Base-by-base conservation (phyloP, 345 rosid species). In the Brassica rapa region DNA sequence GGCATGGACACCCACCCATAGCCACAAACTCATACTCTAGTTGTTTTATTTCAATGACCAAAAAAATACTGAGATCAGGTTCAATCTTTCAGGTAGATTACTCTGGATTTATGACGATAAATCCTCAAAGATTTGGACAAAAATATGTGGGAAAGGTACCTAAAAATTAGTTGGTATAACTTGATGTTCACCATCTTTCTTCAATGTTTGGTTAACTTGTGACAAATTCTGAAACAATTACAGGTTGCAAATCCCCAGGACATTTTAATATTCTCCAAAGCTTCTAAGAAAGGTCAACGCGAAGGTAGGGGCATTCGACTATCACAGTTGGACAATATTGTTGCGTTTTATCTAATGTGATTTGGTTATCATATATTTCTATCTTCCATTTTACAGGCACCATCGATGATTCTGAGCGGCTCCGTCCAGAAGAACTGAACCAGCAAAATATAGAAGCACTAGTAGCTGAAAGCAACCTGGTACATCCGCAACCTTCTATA, bases 201-300 rank as follows among this genome's bases (percentile, higher is more conserved):
- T 41, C 35, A 49, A 60, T 51, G 62, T 64, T 32, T 62, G 71
- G 60, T 60, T 63, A 65, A 65, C 65, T 29, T 77, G 73, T 64
- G 68, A 62, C 12, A 41, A 56, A 62, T 5, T 67, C 29, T 71
- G 8, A 30, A 56, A 68, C 55, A 23, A 53, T 81, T 82, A 71
- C 79, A 94, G 98, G 98, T 95, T 73, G 98, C 99, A 49, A 95
- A 95, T 86, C 99, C 99, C 55, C 99, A 95, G 78, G 99, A 95
- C 80, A 95, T 95, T 81, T 88, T 93, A 72, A 93, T 95, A 82
- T 95, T 95, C 83, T 91, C 99, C 2, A 95, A 95, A 89, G 82
- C 92, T 86, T 86, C 95, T 43, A 90, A 76, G 78, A 91, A 81
- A 85, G 82, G 86, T 41, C 87, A 78, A 63, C 82, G 71, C 56